Evolutionary conservation across 1,139 yeast genomes (phyloP).

Genomic region (Yamadazyma epiphylla): DNA sequence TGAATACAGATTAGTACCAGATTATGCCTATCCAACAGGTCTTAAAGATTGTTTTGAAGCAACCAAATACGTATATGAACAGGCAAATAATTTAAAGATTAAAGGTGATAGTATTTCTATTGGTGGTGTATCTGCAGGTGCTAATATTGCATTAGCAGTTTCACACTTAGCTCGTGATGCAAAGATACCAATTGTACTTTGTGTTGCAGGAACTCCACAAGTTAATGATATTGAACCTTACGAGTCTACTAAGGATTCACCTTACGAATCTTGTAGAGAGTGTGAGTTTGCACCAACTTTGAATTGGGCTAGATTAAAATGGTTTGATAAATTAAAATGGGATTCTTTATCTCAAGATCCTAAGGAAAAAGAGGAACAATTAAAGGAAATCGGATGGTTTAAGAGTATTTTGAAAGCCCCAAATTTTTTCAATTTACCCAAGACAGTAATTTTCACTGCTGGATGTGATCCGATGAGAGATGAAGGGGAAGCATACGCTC

Average conservation of each 20-base stretch:
- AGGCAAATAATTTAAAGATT: conserved; percentile 20
- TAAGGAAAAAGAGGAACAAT: conserved; percentile 34
- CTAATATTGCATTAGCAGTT: conserved; percentile 39
- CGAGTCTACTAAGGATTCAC: conserved; percentile 23
- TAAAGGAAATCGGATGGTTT: conserved; percentile 31
- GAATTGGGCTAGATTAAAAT: conserved; percentile 23
- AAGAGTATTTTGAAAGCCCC: conserved; percentile 44
- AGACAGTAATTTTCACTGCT: conserved; percentile 41
- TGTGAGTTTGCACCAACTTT: conserved; percentile 34
- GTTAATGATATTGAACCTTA: conserved; percentile 35
- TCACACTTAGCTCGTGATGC: conserved; percentile 28
- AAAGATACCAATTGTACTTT: conserved; percentile 14
- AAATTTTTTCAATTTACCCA: conserved; percentile 36
- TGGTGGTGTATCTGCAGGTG: conserved; percentile 50
- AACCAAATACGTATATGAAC: conserved; percentile 15
- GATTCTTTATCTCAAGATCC: conserved; percentile 28
- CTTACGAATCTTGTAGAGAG: conserved; percentile 34
- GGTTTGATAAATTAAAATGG: conserved; percentile 24
- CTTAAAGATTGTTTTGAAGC: conserved; percentile 41
- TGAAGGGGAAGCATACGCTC: conserved; percentile 42
- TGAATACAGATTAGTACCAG: conserved; percentile 48
- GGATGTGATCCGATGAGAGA: conserved; percentile 45
- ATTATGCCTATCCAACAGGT: conserved; percentile 45
- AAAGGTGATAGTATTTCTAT: conserved; percentile 32
- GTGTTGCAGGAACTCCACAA: conserved; percentile 28